Evolutionary conservation across 257 asterid species (phyloP).

Genomic region (Avicennia marina): DNA sequence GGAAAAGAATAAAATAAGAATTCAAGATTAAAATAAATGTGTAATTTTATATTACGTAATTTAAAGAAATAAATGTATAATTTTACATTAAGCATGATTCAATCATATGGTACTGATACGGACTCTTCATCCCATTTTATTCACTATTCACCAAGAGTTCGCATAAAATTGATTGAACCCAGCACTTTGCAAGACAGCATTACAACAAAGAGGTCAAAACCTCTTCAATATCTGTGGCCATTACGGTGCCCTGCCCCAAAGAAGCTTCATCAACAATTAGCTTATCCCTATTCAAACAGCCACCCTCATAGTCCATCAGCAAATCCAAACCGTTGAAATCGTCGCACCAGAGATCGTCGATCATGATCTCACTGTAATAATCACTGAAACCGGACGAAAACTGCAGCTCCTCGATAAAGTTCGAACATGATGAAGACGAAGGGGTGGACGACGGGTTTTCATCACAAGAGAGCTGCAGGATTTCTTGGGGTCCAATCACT

Average conservation of each 20-base stretch:
- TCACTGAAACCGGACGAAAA: slow-evolving; percentile 35
- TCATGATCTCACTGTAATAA: slow-evolving; percentile 36
- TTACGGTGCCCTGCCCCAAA: slow-evolving; percentile 15
- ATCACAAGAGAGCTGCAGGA: slow-evolving; percentile 29
- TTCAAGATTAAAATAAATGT: too few species aligned
- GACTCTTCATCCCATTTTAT: too few species aligned
- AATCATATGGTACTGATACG: too few species aligned
- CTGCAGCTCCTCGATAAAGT: slow-evolving; percentile 32
- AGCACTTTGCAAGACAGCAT: neutral
- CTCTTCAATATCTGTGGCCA: slow-evolving; percentile 17
- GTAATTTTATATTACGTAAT: too few species aligned
- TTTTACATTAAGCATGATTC: too few species aligned
- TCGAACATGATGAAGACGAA: slow-evolving; percentile 25
- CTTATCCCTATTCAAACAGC: slow-evolving; percentile 10
- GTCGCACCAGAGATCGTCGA: slow-evolving; percentile 43
- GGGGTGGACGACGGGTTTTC: slow-evolving; percentile 21
- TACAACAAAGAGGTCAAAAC: slow-evolving; percentile 9
- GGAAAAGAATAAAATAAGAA: too few species aligned
- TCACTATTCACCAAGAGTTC: too few species aligned
- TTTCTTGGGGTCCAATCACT: slow-evolving; percentile 61
- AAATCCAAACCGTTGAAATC: slow-evolving; percentile 49
- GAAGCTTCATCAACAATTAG: slow-evolving; percentile 1
- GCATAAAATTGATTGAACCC: too few species aligned
- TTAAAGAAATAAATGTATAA: too few species aligned
- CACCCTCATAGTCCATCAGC: neutral